Percentiles rank a stretch among this genome's conserved stretches.
Evolutionary conservation across 768 basidiomycete genomes (phyloP).

Genomic region (Trametes sanguinea): DNA sequence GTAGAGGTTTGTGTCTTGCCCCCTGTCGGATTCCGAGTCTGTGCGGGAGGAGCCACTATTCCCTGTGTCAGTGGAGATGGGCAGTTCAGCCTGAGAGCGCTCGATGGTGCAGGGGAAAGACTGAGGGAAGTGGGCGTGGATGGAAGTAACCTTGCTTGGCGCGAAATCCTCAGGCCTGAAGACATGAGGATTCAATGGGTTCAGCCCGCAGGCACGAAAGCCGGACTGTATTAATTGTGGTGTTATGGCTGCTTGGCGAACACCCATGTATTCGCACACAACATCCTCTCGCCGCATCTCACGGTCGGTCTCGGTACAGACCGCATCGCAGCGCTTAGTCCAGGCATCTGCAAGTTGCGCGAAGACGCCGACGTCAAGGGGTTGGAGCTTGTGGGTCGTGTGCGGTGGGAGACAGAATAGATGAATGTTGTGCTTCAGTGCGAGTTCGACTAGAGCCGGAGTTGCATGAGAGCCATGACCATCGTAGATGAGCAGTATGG

Average conservation of each 20-base stretch:
- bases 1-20: no score
- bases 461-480: slow-evolving; percentile 46
- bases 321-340: not conserved
- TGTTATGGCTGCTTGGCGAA: not conserved
- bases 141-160: no score
- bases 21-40: no score
- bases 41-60: no score
- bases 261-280: slow-evolving; percentile 15
- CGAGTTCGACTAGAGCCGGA: slow-evolving; percentile 30
- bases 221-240: not conserved
- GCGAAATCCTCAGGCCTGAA: not conserved
- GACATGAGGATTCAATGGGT: not conserved
- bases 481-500: slow-evolving; percentile 44
- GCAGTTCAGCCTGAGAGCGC: no score
- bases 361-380: slow-evolving; percentile 46
- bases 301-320: not conserved
- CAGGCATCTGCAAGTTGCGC: slow-evolving; percentile 23
- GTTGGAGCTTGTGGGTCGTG: slow-evolving; percentile 46
- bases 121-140: no score
- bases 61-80: no score
- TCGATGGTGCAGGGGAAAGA: no score
- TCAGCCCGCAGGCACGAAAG: not conserved
- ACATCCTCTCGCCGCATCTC: slow-evolving; percentile 10
- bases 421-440: slow-evolving; percentile 31
- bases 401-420: slow-evolving; percentile 41